phyloP scores from a whole-genome alignment of 2,329 filamentous ascomycete species.

The Furcasterigmium furcatum region DNA sequence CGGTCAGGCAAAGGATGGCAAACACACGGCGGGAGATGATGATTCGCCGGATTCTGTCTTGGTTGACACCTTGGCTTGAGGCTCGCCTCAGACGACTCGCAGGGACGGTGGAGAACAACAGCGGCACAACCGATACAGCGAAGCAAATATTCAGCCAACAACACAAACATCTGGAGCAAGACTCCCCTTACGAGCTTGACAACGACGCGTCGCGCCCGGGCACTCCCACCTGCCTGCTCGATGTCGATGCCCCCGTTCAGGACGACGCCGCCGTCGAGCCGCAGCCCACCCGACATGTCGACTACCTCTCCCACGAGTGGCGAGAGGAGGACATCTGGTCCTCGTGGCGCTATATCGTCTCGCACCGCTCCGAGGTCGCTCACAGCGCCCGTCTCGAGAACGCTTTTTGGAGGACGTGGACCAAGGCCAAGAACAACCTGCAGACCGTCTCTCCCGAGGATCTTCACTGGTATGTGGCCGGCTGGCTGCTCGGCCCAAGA shows the following conservation, averaged over 20 bases:
- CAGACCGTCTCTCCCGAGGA: slow-evolving; percentile 87
- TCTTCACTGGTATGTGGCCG: slow-evolving; percentile 90
- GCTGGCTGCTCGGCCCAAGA: too few species aligned
- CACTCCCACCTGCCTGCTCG: slow-evolving; percentile 41
- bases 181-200: too few species aligned
- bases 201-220: slow-evolving; percentile 54
- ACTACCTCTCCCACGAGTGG: slow-evolving; percentile 93
- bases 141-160: too few species aligned
- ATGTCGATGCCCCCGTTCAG: slow-evolving; percentile 55
- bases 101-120: too few species aligned
- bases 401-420: slow-evolving; percentile 96
- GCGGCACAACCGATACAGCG: too few species aligned
- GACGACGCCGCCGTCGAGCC: slow-evolving; percentile 76
- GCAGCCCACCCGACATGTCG: slow-evolving; percentile 84
- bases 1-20: too few species aligned
- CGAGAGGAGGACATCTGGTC: slow-evolving; percentile 95
- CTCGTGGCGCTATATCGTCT: slow-evolving; percentile 91
- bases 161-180: too few species aligned
- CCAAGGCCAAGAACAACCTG: slow-evolving; percentile 84
- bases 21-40: too few species aligned
- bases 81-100: too few species aligned
- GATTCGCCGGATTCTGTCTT: too few species aligned
- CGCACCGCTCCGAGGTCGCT: slow-evolving; percentile 72
- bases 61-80: too few species aligned
- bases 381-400: slow-evolving; percentile 87